Percentiles rank a stretch among this genome's conserved stretches.
phyloP scores from a whole-genome alignment of 306 rosid genomes.

The Mucuna pruriens region DNA sequence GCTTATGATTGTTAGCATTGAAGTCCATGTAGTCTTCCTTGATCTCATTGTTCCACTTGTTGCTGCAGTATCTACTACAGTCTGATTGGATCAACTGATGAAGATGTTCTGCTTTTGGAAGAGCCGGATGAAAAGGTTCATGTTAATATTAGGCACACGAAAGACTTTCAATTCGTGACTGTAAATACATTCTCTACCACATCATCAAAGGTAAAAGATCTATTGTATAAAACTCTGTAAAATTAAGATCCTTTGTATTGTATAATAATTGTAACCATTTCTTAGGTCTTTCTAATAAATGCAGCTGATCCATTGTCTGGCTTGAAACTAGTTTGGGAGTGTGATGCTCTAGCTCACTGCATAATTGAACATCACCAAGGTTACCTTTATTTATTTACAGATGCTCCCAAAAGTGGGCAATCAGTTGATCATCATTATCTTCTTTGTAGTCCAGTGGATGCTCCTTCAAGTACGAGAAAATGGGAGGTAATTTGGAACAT shows the following conservation, averaged over 20 bases:
- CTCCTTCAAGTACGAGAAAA: constrained; percentile 60
- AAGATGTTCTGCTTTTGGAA: constrained; percentile 78
- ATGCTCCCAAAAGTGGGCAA: constrained; percentile 71
- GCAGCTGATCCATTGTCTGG: constrained; percentile 92
- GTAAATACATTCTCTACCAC: constrained; percentile 68
- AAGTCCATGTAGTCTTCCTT: constrained; percentile 2
- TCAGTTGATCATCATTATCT: constrained; percentile 81
- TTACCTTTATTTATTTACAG: constrained; percentile 78
- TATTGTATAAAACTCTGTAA: constrained; percentile 30
- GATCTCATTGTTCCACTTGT: background rate
- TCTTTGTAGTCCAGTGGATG: constrained; percentile 60
- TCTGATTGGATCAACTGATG: constrained; percentile 90
- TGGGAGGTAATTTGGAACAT: constrained; percentile 79
- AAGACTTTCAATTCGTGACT: constrained; percentile 80
- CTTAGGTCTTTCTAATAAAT: constrained; percentile 88
- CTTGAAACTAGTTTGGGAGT: constrained; percentile 85
- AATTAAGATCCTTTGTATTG: constrained; percentile 36
- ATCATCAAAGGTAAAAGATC: constrained; percentile 76
- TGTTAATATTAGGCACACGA: constrained; percentile 70
- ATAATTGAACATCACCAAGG: constrained; percentile 86
- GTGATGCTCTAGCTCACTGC: constrained; percentile 79
- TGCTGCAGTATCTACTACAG: constrained; percentile 73
- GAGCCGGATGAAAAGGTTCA: constrained; percentile 71
- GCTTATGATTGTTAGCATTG: constrained; percentile 22
- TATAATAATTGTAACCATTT: constrained; percentile 49